phyloP scores from a whole-genome alignment of 345 rosid species.

The Erucastrum elatum region DNA sequence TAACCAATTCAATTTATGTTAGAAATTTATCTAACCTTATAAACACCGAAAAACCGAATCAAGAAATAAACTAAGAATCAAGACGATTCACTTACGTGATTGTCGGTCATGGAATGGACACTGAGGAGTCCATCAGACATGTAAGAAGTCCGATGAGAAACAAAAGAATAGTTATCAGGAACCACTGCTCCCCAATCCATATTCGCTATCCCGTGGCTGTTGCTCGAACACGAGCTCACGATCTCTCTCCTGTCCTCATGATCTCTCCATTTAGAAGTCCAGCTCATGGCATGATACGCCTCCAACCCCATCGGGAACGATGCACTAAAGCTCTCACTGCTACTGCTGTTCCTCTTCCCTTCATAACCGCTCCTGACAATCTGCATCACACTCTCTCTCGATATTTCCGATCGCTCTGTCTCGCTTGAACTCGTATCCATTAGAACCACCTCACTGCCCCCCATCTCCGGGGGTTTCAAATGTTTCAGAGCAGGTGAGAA shows the following conservation, averaged over 20 bases:
- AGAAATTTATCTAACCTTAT: too few relatives aligned
- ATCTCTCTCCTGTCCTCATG: slow-evolving; percentile 44
- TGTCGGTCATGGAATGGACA: slow-evolving; percentile 45
- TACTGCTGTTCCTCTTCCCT: slow-evolving; percentile 14
- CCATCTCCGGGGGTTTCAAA: slow-evolving; percentile 12
- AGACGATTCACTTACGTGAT: neutral
- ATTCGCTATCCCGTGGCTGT: slow-evolving; percentile 41
- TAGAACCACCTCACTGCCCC: slow-evolving; percentile 1
- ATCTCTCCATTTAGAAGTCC: slow-evolving; percentile 43
- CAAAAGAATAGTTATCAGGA: slow-evolving; percentile 49
- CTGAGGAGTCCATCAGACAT: slow-evolving; percentile 49
- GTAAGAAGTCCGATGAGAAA: slow-evolving; percentile 54
- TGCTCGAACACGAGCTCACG: slow-evolving; percentile 43
- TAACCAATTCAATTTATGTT: too few relatives aligned
- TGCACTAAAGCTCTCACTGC: slow-evolving; percentile 29
- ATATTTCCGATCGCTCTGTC: slow-evolving; percentile 19
- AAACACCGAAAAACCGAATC: too few relatives aligned
- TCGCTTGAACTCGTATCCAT: slow-evolving; percentile 39
- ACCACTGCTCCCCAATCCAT: slow-evolving; percentile 43
- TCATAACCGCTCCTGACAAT: slow-evolving; percentile 19
- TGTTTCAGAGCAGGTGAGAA: slow-evolving; percentile 3
- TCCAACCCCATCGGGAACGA: slow-evolving; percentile 38
- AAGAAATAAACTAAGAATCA: neutral
- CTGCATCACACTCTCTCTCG: slow-evolving; percentile 19
- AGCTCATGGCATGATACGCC: slow-evolving; percentile 30